A percentile compares a stretch with the other conserved stretches of the same genome.
phyloP scores from a whole-genome alignment of 2,329 filamentous ascomycete genomes.

The Nigrograna mackinnonii region DNA sequence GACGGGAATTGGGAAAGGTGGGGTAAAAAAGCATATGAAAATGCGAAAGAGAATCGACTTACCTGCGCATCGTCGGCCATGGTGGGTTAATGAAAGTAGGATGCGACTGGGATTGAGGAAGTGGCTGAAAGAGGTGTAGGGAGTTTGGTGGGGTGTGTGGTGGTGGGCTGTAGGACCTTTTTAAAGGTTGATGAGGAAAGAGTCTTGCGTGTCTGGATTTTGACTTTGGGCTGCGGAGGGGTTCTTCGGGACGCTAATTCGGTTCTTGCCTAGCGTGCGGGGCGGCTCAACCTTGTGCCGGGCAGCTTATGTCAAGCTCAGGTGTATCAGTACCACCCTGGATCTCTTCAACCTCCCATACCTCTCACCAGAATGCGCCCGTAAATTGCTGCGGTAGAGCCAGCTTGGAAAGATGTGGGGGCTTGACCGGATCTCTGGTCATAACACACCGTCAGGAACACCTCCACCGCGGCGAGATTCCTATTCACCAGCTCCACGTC shows the following conservation, averaged over 20 bases:
- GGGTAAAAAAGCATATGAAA: slow-evolving; percentile 36
- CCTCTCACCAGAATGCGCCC: no score
- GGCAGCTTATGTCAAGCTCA: slow-evolving; percentile 10
- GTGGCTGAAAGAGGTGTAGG: slow-evolving; percentile 30
- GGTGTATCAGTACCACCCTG: neutral
- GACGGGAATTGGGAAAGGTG: slow-evolving; percentile 37
- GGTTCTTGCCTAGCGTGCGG: no score
- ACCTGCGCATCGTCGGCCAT: slow-evolving; percentile 72
- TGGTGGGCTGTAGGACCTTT: slow-evolving; percentile 26
- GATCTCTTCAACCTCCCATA: neutral
- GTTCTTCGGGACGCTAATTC: slow-evolving; percentile 24
- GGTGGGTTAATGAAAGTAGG: slow-evolving; percentile 50
- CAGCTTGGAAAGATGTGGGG: slow-evolving; percentile 78
- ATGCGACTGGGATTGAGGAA: slow-evolving; percentile 35
- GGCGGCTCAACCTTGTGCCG: no score
- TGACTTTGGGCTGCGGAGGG: slow-evolving; percentile 33
- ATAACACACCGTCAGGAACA: slow-evolving; percentile 66
- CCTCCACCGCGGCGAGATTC: slow-evolving; percentile 66
- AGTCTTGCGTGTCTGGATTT: slow-evolving; percentile 38
- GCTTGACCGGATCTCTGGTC: slow-evolving; percentile 79
- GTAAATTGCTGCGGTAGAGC: no score
- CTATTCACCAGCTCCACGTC: slow-evolving; percentile 72
- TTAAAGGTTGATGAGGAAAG: slow-evolving; percentile 30
- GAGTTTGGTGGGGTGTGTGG: slow-evolving; percentile 27
- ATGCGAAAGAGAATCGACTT: slow-evolving; percentile 39